Base-by-base conservation (phyloP, 768 basidiomycete genomes). In the Chalciporus chontae region DNA sequence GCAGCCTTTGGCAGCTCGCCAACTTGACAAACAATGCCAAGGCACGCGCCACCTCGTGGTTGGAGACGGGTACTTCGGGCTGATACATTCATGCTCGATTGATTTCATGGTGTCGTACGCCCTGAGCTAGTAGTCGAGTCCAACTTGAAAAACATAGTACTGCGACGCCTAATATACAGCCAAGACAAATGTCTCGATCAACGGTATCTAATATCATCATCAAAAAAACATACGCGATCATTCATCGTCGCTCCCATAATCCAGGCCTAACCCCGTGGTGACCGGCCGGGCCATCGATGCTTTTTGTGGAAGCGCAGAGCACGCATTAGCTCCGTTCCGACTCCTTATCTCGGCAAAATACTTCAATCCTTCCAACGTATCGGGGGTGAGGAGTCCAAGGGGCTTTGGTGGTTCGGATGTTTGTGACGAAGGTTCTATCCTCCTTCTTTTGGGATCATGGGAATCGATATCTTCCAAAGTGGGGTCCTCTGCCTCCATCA, bases 261-360 rank as follows among this genome's bases (percentile, higher is more conserved):
- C 87, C 21, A 93, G 72, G 6, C 79, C 85, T 14, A 90, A 68
- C 2, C 82, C 81, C 31, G 73, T 64, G 6, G 70, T 63, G 45
- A 43, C 50, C 34, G 50, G 41, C 45, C 68, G 60, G 11, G 72
- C 63, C 45, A 69, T 61, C 2, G 70, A 61, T 8, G 55, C 49
- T 1, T 68, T 59, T 4, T 63, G 60, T 18, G 41, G 3, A 3
- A 5, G 42, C 3, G 5, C 23, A 18, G 26, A 32, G 8, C 34
- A 10, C 10, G 19, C 24, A 29, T 43, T 43, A 7, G 49, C 58
- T 23, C 78, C 84, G 54, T 83, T 84, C 55, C 81, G 74, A 71
- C 84, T 81, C 53, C 86, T 80, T 56, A 98, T 84, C 67, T 93
- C 87, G 8, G 94, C 85, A 63, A 96, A 93, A 62, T 91, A 94